Conservation (phyloP, 106 monocot species). For the Chionographis japonica region DNA sequence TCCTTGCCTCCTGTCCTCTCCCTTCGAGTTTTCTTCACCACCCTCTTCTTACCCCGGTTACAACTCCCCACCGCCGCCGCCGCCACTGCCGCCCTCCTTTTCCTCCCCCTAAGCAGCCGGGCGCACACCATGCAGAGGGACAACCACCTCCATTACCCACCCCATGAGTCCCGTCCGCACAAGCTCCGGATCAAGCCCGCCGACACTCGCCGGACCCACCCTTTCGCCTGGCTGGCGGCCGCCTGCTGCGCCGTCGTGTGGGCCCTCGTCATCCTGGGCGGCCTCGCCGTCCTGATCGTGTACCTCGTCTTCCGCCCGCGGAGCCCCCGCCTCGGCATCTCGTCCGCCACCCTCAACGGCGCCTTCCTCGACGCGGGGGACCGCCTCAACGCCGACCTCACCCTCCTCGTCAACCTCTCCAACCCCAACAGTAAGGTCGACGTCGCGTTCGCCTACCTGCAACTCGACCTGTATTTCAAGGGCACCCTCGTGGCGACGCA, state of each 20-base stretch:
- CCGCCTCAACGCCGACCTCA: constrained; percentile 78
- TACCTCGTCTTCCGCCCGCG: constrained; percentile 71
- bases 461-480: constrained; percentile 56
- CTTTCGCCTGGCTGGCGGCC: constrained; percentile 23
- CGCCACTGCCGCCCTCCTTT: too few species aligned
- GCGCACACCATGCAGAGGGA: not conserved
- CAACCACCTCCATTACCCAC: not conserved
- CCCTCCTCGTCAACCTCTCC: constrained; percentile 66
- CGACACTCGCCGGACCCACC: constrained; percentile 7
- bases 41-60: too few species aligned
- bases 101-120: too few species aligned
- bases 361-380: constrained; percentile 56
- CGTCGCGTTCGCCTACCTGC: constrained; percentile 36
- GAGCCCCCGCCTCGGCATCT: constrained; percentile 48
- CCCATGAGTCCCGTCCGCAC: not conserved
- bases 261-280: constrained; percentile 47
- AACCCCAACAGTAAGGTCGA: constrained; percentile 72
- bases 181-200: not conserved
- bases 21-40: too few species aligned
- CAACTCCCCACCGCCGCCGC: too few species aligned
- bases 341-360: constrained; percentile 60
- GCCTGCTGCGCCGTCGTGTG: constrained; percentile 46
- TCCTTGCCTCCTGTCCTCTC: too few species aligned
- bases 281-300: constrained; percentile 43
- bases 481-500: constrained; percentile 43